phyloP scores from a whole-genome alignment of 176 grass and related monocot genomes.

The Chrysopogon serrulatus region DNA sequence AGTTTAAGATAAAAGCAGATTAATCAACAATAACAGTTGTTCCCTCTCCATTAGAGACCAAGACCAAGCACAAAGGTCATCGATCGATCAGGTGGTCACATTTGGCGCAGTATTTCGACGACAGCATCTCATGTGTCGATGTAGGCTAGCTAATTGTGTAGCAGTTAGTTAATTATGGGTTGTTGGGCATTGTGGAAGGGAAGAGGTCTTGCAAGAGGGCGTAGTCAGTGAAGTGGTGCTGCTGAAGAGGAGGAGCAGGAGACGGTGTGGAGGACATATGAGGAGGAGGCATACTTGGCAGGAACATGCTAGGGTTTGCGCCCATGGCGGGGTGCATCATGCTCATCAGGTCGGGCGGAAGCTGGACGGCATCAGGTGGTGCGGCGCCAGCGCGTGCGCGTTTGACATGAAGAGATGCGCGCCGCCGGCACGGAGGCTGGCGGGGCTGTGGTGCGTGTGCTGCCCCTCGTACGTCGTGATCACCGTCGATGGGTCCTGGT shows the following conservation, averaged over 20 bases:
- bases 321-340: conserved; percentile 36
- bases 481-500: conserved; percentile 78
- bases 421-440: conserved; percentile 47
- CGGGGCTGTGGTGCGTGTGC: conserved; percentile 80
- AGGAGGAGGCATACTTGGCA: conserved; percentile 27
- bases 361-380: conserved; percentile 16
- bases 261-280: not conserved
- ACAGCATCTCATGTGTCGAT: not conserved
- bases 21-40: conserved; percentile 8
- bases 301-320: conserved; percentile 61
- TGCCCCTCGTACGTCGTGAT: conserved; percentile 96
- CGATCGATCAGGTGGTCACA: conserved; percentile 19
- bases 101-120: conserved; percentile 22
- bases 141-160: conserved; percentile 26
- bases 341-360: conserved; percentile 41
- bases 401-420: conserved; percentile 36
- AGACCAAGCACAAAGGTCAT: not conserved
- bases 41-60: conserved; percentile 11
- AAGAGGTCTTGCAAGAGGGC: conserved; percentile 75
- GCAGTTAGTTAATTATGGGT: conserved; percentile 26
- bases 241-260: conserved; percentile 26
- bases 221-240: conserved; percentile 56
- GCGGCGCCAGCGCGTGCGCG: conserved; percentile 4
- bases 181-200: conserved; percentile 46
- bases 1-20: conserved; percentile 19